These are phyloP conservation scores for Cucurbita argyrosperma DNA, from an alignment of 306 rosid species.

Conservation along the genomic window DNA sequence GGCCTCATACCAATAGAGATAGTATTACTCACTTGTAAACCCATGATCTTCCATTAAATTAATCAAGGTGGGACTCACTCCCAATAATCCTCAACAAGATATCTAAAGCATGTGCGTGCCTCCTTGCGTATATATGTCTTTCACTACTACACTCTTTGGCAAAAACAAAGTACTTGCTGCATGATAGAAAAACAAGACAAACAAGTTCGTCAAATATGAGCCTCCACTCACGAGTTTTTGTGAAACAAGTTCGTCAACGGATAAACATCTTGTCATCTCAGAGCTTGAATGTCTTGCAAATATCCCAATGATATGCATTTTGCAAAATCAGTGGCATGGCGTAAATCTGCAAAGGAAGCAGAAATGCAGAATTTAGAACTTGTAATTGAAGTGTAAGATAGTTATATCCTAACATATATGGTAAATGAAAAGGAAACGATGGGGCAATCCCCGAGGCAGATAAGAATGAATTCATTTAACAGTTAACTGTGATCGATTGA, in stretches of 20 bases:
- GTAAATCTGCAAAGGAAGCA: conserved; percentile 24
- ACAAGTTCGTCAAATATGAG: neutral
- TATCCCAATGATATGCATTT: conserved; percentile 33
- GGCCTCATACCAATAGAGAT: too few species aligned
- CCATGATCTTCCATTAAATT: too few species aligned
- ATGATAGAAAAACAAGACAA: neutral
- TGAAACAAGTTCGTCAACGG: conserved; percentile 29
- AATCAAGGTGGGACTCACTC: too few species aligned
- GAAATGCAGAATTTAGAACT: neutral
- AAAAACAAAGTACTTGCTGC: neutral
- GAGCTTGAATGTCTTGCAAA: conserved; percentile 17
- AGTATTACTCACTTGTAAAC: too few species aligned
- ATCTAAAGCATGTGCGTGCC: neutral
- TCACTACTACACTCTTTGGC: neutral
- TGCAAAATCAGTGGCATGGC: conserved; percentile 14
- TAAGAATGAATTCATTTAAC: neutral
- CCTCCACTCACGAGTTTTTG: conserved; percentile 41
- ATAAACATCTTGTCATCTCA: conserved; percentile 19
- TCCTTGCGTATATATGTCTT: neutral
- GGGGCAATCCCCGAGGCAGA: neutral
- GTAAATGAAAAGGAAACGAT: neutral
- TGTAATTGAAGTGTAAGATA: neutral
- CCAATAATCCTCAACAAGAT: too few species aligned
- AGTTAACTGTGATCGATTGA: neutral
- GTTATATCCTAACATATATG: neutral